Percentiles rank a stretch among this genome's conserved stretches.
Conservation (phyloP, 306 rosid genomes). For the Glycine soja region DNA sequence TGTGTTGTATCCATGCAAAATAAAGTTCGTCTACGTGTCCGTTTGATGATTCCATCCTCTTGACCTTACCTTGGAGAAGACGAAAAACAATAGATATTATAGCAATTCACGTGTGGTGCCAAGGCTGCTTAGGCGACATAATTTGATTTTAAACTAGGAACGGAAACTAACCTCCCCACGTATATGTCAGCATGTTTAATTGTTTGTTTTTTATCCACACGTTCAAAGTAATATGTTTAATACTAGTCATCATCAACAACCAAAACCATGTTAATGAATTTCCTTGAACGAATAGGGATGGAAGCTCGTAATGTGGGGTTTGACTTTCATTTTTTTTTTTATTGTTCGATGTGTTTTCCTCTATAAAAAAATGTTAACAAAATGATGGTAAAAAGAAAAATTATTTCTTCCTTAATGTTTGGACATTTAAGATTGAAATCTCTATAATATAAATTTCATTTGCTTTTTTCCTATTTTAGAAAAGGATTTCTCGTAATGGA, state of each 20-base stretch:
- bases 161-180: background rate
- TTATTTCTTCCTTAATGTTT: too few relatives aligned
- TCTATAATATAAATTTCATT: too few relatives aligned
- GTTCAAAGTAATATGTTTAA: background rate
- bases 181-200: background rate
- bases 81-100: background rate
- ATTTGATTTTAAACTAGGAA: background rate
- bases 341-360: too few relatives aligned
- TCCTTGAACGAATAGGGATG: background rate
- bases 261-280: background rate
- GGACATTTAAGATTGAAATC: too few relatives aligned
- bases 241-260: too few relatives aligned
- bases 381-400: too few relatives aligned
- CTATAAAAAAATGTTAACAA: too few relatives aligned
- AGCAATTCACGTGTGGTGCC: background rate
- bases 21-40: background rate
- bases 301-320: too few relatives aligned
- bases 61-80: conserved; percentile 2
- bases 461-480: too few relatives aligned
- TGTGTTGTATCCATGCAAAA: background rate
- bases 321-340: too few relatives aligned
- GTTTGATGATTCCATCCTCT: background rate
- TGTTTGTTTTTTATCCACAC: background rate
- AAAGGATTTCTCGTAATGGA: too few relatives aligned
- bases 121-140: background rate